Evolutionary conservation across 306 rosid genomes (phyloP).

Genomic region (Ormosia semicastrata): DNA sequence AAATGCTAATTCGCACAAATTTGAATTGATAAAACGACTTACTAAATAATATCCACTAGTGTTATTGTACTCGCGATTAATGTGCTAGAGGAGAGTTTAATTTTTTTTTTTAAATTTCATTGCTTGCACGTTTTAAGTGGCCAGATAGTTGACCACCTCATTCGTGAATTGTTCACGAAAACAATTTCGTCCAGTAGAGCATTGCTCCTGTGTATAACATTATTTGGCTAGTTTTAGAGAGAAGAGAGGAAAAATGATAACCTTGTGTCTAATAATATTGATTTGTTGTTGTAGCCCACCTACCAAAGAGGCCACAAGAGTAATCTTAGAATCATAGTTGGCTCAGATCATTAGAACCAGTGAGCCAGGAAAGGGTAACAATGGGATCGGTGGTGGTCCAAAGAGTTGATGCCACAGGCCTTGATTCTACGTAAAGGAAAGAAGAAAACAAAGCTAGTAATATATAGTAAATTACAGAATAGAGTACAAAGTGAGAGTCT

Average conservation of each 20-base stretch:
- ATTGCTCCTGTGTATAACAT: not conserved
- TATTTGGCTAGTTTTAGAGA: not conserved
- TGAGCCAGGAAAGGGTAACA: not conserved
- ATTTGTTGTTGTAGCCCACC: not conserved
- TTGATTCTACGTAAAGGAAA: conserved; percentile 35
- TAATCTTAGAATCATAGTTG: not conserved
- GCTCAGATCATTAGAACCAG: not conserved
- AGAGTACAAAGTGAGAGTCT: conserved; percentile 40
- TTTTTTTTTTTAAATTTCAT: no score
- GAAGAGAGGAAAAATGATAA: not conserved
- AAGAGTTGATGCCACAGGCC: conserved; percentile 30
- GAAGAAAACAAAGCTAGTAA: conserved; percentile 26
- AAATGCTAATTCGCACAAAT: no score
- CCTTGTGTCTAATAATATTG: not conserved
- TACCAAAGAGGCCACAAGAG: not conserved
- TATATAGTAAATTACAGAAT: conserved; percentile 8
- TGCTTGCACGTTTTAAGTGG: no score
- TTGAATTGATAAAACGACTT: no score
- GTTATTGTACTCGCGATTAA: no score
- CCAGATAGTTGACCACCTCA: no score
- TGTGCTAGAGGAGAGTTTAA: no score
- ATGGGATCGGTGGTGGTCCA: conserved; percentile 40
- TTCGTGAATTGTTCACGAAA: no score
- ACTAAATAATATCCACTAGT: no score
- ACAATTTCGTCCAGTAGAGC: no score